Evolutionary conservation across 2,329 filamentous ascomycete species (phyloP), one percentile per base, ranked within the genome.

Genomic region (Fusarium sp.): DNA sequence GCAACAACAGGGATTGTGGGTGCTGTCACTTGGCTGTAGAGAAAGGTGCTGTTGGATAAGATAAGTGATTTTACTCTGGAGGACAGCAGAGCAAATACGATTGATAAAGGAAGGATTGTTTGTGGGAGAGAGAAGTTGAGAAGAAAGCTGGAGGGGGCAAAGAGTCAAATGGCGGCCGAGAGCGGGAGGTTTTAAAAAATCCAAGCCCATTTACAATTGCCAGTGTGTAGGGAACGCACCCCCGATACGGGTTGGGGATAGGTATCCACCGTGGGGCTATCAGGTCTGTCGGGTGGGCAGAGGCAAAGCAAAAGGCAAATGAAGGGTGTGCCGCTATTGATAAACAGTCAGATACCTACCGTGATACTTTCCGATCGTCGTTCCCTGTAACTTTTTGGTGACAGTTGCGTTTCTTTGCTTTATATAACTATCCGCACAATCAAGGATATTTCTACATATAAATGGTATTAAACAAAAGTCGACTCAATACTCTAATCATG

Each of bases 141-240:
- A 30, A 30, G 57, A 57, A 71, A 49, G 56, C 51, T 60, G 48
- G 50, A 64, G 65, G 67, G 68, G 61, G 56, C 48, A 62, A 67
- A 65, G 59, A 58, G 45, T 70, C 63, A 68, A 68, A 70, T 65
- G 65, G 50, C 50, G 59, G 56, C 60, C 65, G 67, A 68, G 57
- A 65, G 67, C 56, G 71, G 67, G 71, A 72, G 68, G 68, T 73
- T 73, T 71, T 71, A 58, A 65, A 73, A 73, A 67, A 64, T 62
- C 48, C 61, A 58, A 62, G 67, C 35, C 30, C 41, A 37, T 45
- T 52, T 54, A 44, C 51, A 35, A 32, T 54, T 54, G 51, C 41
- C 51, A 53, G 48, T 54, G 41, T 30, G 8, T 37, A 37, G 35
- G 35, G 17, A 65, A 61, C 44, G 57, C 59, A 10, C 40, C 61